Conservation (phyloP, 2,329 filamentous ascomycete genomes). For the Phaeoacremonium minimum region DNA sequence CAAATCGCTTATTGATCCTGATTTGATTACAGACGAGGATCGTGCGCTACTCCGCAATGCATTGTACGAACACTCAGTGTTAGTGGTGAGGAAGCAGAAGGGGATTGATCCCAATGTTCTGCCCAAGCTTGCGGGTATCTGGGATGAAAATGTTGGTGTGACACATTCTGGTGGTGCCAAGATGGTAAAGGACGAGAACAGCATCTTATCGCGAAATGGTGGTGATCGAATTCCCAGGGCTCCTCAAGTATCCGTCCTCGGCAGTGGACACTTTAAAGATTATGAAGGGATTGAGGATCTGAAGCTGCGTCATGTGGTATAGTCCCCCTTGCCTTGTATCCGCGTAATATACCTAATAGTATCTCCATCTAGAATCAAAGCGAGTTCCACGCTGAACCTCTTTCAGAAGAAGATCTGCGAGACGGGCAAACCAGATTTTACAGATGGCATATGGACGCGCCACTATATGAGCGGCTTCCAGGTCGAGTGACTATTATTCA, state of each 20-base stretch:
- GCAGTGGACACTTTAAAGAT: background rate
- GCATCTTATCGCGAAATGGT: background rate
- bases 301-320: background rate
- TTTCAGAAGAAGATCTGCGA: background rate
- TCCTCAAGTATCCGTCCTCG: background rate
- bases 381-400: background rate
- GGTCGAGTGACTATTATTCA: background rate
- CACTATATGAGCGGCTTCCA: background rate
- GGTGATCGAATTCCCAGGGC: background rate
- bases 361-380: background rate
- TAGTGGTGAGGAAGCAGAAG: background rate
- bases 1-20: background rate
- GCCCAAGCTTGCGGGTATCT: background rate
- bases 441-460: background rate
- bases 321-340: no score
- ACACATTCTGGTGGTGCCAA: background rate
- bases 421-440: background rate
- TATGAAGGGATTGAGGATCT: background rate
- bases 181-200: background rate
- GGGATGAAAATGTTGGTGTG: background rate
- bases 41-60: background rate
- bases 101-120: background rate
- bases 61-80: background rate
- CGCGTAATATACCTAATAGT: no score
- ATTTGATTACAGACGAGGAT: background rate